Percentiles rank a stretch among this genome's conserved stretches.
Conservation (phyloP, 768 basidiomycete species). For the Rhodotorula taiwanensis region DNA sequence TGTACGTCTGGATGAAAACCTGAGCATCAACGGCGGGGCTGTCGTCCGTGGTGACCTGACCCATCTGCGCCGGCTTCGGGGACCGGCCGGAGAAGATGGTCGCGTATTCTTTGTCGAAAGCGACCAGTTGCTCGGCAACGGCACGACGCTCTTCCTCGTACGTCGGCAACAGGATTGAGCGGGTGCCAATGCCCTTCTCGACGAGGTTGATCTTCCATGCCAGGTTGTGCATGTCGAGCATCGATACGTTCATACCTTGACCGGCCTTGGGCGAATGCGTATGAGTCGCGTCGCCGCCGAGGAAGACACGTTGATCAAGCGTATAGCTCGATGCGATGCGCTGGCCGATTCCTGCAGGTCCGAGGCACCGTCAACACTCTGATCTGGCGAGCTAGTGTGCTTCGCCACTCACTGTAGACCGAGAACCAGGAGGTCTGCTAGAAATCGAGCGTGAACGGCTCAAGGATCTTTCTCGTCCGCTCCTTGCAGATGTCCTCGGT, state of each 20-base stretch:
- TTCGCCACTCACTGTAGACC: constrained; percentile 36
- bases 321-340: constrained; percentile 41
- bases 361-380: too few species aligned
- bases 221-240: constrained; percentile 42
- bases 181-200: constrained; percentile 40
- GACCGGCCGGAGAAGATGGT: constrained; percentile 39
- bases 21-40: constrained; percentile 38
- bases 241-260: constrained; percentile 41
- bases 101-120: constrained; percentile 41
- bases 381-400: too few species aligned
- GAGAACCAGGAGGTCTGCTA: constrained; percentile 41
- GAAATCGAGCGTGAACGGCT: constrained; percentile 40
- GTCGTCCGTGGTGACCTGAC: constrained; percentile 28
- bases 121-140: constrained; percentile 39
- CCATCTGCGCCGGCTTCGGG: constrained; percentile 35
- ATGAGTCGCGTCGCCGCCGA: constrained; percentile 41
- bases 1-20: constrained; percentile 41
- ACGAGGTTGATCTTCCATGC: constrained; percentile 42
- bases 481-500: constrained; percentile 39
- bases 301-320: constrained; percentile 41
- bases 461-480: constrained; percentile 40
- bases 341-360: constrained; percentile 39
- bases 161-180: constrained; percentile 36
- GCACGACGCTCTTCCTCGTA: constrained; percentile 41
- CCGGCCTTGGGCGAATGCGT: constrained; percentile 42